These are phyloP conservation scores for Papiliotrema fonsecae DNA, from an alignment of 1,284 basidiomycete genomes.

Conservation along the genomic window DNA sequence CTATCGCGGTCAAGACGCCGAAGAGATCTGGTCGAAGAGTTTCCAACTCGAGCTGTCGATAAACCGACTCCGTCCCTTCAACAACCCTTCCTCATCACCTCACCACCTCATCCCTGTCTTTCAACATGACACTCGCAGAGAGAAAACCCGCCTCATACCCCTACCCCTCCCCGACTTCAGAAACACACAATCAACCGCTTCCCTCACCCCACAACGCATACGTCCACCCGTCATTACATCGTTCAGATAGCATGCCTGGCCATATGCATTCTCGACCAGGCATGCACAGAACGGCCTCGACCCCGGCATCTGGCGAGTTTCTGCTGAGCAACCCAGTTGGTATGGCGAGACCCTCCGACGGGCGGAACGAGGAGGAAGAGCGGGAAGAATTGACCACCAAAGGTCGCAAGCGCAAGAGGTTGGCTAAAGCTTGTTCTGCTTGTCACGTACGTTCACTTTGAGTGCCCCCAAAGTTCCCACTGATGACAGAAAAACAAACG, in stretches of 20 bases:
- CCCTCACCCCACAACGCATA: not conserved
- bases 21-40: too few species aligned
- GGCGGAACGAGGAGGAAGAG: slow-evolving; percentile 12
- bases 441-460: slow-evolving; percentile 40
- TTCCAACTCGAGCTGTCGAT: too few species aligned
- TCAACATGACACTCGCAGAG: too few species aligned
- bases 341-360: not conserved
- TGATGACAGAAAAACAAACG: slow-evolving; percentile 49
- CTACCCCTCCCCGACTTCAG: not conserved
- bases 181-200: not conserved
- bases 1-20: too few species aligned
- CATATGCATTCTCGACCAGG: not conserved
- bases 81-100: not conserved
- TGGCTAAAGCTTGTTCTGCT: slow-evolving; percentile 46
- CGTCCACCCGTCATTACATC: not conserved
- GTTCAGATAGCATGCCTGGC: not conserved
- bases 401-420: slow-evolving; percentile 17
- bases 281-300: not conserved
- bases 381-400: slow-evolving; percentile 46
- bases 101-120: too few species aligned
- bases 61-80: not conserved
- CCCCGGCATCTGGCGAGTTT: not conserved
- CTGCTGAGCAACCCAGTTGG: not conserved
- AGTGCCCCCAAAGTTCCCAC: not conserved
- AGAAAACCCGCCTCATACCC: not conserved